These are phyloP conservation scores for Oryza longistaminata DNA, from an alignment of 176 grass and related monocot species.

Conservation along the genomic window DNA sequence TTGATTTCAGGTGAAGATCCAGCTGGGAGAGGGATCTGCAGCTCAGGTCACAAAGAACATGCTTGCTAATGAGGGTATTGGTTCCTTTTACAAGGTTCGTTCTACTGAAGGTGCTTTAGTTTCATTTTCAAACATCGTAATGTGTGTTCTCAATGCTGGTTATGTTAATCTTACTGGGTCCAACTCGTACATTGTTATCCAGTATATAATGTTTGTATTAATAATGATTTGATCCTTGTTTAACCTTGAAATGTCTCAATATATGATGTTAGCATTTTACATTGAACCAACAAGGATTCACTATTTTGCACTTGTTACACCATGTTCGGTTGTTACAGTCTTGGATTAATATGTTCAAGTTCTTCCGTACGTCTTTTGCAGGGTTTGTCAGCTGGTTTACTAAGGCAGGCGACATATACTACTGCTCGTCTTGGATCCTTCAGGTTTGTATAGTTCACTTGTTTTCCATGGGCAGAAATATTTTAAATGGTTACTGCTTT, in stretches of 20 bases:
- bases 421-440: constrained; percentile 96
- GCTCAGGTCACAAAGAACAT: constrained; percentile 74
- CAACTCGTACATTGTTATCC: neutral
- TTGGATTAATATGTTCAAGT: constrained; percentile 8
- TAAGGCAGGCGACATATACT: constrained; percentile 93
- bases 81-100: constrained; percentile 84
- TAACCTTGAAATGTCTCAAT: neutral
- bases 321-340: neutral
- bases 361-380: constrained; percentile 38
- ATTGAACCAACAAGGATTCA: neutral
- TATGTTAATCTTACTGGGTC: neutral
- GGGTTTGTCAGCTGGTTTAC: constrained; percentile 94
- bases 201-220: neutral
- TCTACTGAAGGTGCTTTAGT: neutral
- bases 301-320: neutral
- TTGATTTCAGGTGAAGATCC: constrained; percentile 85
- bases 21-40: constrained; percentile 93
- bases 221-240: neutral
- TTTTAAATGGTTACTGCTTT: neutral
- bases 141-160: neutral
- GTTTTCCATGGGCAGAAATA: neutral
- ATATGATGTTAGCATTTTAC: neutral
- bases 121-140: neutral
- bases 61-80: constrained; percentile 77
- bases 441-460: constrained; percentile 53